These are phyloP conservation scores for Ophiostoma fasciatum DNA, from an alignment of 2,329 filamentous ascomycete species.

Conservation along the genomic window DNA sequence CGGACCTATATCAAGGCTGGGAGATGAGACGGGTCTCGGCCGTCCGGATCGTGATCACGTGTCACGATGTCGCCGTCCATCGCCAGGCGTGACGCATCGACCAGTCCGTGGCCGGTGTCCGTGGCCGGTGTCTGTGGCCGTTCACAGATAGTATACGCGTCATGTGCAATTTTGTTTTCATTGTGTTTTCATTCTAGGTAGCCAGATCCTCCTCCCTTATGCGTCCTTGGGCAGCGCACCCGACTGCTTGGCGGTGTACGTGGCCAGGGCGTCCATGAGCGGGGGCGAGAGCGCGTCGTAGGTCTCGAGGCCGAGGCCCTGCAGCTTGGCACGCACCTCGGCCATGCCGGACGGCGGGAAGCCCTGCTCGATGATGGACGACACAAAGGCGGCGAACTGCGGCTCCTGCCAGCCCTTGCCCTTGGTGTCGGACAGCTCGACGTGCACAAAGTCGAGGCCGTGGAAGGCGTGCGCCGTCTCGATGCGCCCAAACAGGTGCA, in stretches of 20 bases:
- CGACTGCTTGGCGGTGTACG: constrained; percentile 36
- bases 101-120: too few relatives aligned
- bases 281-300: constrained; percentile 48
- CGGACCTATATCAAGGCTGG: too few relatives aligned
- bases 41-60: too few relatives aligned
- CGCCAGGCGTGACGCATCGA: too few relatives aligned
- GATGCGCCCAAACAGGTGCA: constrained; percentile 50
- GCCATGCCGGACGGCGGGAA: constrained; percentile 40
- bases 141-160: too few relatives aligned
- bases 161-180: too few relatives aligned
- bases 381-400: constrained; percentile 55
- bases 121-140: too few relatives aligned
- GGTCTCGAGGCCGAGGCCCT: constrained; percentile 37
- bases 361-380: constrained; percentile 53
- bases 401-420: constrained; percentile 55
- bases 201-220: too few relatives aligned
- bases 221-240: too few relatives aligned
- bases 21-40: too few relatives aligned
- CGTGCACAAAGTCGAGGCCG: constrained; percentile 55
- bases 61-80: too few relatives aligned
- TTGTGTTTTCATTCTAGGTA: too few relatives aligned
- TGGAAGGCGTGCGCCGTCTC: constrained; percentile 50
- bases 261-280: constrained; percentile 48
- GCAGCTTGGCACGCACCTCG: constrained; percentile 38
- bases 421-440: constrained; percentile 37